Evolutionary conservation across 257 asterid genomes (phyloP).

Genomic region (Euphrasia confusa): DNA sequence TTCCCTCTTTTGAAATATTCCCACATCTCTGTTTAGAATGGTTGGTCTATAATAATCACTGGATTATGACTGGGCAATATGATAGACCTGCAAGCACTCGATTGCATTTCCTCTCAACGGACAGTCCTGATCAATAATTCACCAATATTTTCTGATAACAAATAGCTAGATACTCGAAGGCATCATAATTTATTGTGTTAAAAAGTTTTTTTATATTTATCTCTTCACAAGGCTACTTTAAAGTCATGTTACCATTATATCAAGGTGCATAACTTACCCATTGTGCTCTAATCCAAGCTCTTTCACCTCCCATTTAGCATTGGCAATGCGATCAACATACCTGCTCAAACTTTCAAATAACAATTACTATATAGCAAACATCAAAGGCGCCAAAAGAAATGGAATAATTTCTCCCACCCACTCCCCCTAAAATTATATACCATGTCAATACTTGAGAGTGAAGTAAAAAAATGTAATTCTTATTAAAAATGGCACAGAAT

Average conservation of each 20-base stretch:
- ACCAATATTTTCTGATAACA: constrained; percentile 1
- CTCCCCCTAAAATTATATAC: background rate
- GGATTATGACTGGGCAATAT: background rate
- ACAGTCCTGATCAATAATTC: background rate
- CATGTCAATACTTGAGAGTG: background rate
- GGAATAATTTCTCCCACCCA: constrained; percentile 6
- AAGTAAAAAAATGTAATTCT: background rate
- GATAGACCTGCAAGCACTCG: background rate
- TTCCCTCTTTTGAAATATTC: background rate
- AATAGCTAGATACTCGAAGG: background rate
- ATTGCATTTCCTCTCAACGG: background rate
- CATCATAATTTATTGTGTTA: background rate
- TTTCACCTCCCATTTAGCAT: constrained; percentile 96
- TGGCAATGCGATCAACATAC: constrained; percentile 87
- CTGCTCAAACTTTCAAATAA: constrained; percentile 48
- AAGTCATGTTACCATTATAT: background rate
- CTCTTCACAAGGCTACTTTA: background rate
- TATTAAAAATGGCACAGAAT: background rate
- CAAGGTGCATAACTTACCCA: constrained; percentile 52
- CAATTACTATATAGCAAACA: constrained; percentile 22
- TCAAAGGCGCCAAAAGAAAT: constrained; percentile 16
- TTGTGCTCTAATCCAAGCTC: constrained; percentile 98
- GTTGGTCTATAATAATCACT: background rate
- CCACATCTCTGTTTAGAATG: background rate
- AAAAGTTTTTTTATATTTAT: background rate